A percentile compares a stretch with the other conserved stretches of the same genome.
phyloP scores from a whole-genome alignment of 2,329 filamentous ascomycete genomes.

The Aspergillus caelatus region DNA sequence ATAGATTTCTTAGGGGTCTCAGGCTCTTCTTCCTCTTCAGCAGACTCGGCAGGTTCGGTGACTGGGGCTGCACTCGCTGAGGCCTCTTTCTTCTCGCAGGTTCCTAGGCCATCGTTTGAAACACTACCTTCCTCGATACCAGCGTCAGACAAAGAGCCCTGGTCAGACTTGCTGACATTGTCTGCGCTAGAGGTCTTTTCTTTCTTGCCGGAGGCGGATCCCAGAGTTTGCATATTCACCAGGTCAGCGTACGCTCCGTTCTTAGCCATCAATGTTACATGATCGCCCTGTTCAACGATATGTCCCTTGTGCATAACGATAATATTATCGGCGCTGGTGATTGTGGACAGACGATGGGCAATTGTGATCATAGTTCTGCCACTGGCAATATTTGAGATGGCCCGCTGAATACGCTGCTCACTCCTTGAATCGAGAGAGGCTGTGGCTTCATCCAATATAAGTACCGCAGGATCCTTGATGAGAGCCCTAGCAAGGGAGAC shows the following conservation, averaged over 20 bases:
- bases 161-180: conserved; percentile 30
- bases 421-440: conserved; percentile 85
- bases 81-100: conserved; percentile 17
- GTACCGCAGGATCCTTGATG: conserved; percentile 77
- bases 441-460: conserved; percentile 89
- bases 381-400: conserved; percentile 71
- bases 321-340: conserved; percentile 49
- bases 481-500: conserved; percentile 83
- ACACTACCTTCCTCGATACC: conserved; percentile 23
- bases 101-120: conserved; percentile 11
- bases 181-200: conserved; percentile 53
- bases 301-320: conserved; percentile 48
- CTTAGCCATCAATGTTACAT: conserved; percentile 40
- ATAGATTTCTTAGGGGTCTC: conserved; percentile 30
- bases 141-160: conserved; percentile 28
- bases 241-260: conserved; percentile 46
- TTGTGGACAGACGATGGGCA: conserved; percentile 49
- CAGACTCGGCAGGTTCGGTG: conserved; percentile 20
- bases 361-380: conserved; percentile 48
- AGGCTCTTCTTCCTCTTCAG: conserved; percentile 27
- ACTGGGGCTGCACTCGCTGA: conserved; percentile 21
- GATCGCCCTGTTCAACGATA: conserved; percentile 50
- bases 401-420: conserved; percentile 82
- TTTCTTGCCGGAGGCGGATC: conserved; percentile 49
- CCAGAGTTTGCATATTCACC: conserved; percentile 58